A percentile compares a stretch with the other conserved stretches of the same genome.
phyloP scores from a whole-genome alignment of 2,329 filamentous ascomycete species.

The Huntiella bhutanensis region DNA sequence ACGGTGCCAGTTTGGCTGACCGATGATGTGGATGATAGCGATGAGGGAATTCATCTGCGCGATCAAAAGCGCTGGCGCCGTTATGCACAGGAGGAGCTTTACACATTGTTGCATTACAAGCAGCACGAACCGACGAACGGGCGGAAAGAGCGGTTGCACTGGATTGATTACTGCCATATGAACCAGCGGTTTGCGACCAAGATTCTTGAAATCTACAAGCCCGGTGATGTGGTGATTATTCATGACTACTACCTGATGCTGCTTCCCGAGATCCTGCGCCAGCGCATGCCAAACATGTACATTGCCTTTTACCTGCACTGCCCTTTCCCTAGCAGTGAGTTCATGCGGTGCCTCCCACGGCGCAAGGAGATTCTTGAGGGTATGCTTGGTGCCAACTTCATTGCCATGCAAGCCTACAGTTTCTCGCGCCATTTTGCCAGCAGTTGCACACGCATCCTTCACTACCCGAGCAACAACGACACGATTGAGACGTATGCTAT shows the following conservation, averaged over 20 bases:
- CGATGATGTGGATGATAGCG: constrained; percentile 49
- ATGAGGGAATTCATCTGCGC: constrained; percentile 53
- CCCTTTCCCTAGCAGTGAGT: constrained; percentile 91
- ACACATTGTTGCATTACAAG: constrained; percentile 90
- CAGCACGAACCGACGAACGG: constrained; percentile 81
- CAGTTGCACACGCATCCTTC: constrained; percentile 77
- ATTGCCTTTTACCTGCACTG: constrained; percentile 89
- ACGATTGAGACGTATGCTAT: constrained; percentile 80
- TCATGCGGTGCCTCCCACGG: constrained; percentile 70
- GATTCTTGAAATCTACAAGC: constrained; percentile 76
- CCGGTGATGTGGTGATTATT: constrained; percentile 78
- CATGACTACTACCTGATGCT: constrained; percentile 91
- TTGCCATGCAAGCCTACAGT: constrained; percentile 89
- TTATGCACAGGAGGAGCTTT: constrained; percentile 81
- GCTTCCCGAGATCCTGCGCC: constrained; percentile 71
- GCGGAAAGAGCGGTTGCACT: constrained; percentile 59
- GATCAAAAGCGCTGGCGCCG: constrained; percentile 76
- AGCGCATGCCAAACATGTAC: constrained; percentile 73
- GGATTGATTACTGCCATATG: constrained; percentile 84
- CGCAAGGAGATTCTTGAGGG: constrained; percentile 83
- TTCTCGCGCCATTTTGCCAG: constrained; percentile 90
- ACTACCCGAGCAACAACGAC: constrained; percentile 70
- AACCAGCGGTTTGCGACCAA: constrained; percentile 83
- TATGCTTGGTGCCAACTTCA: constrained; percentile 74
- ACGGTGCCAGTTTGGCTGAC: constrained; percentile 79